Base-by-base conservation (phyloP, 805 yeast genomes). In the Maudiozyma serrabonitensis region DNA sequence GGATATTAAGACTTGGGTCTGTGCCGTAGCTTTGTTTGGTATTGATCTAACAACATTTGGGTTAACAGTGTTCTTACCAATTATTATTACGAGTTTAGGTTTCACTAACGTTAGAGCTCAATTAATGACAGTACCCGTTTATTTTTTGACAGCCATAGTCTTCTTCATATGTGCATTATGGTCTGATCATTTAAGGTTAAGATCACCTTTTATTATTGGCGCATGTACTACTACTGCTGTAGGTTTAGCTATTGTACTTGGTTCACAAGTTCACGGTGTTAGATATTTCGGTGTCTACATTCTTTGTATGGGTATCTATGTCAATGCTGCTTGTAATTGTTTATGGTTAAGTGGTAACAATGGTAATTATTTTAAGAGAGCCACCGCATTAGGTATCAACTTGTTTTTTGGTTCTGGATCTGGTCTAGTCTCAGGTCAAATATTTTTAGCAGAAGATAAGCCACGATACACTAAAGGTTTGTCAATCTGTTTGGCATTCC, bases 91-190 rank as follows among this genome's bases (percentile, higher is more conserved):
- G 40, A 51, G 69, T 50, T 50, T 67, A 64, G 65, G 72, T 52
- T 56, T 82, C 70, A 75, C 87, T 2, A 81, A 87, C 2, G 83
- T 80, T 58, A 71, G 76, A 49, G 91, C 95, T 9, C 88, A 88
- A 65, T 76, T 83, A 49, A 82, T 82, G 68, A 84, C 95, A 0
- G 86, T 88, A 45, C 89, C 87, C 56, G 95, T 95, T 19, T 88
- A 95, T 90, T 72, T 86, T 41, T 69, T 75, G 28, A 86, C 95
- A 0, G 84, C 87, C 60, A 88, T 83, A 6, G 69, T 76, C 34
- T 76, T 82, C 42, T 80, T 82, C 67, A 57, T 78, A 4, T 54
- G 75, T n/a, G 91, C 95, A 0, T 69, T 72, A 51, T 53, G 73
- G 50, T 82, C 93, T 0, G 95, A 87, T 62, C 65, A 60, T 44